Percentiles rank a stretch among this genome's conserved stretches.
These are phyloP conservation scores for Monosporascus ibericus DNA, from an alignment of 2,329 filamentous ascomycete genomes.

Conservation along the genomic window DNA sequence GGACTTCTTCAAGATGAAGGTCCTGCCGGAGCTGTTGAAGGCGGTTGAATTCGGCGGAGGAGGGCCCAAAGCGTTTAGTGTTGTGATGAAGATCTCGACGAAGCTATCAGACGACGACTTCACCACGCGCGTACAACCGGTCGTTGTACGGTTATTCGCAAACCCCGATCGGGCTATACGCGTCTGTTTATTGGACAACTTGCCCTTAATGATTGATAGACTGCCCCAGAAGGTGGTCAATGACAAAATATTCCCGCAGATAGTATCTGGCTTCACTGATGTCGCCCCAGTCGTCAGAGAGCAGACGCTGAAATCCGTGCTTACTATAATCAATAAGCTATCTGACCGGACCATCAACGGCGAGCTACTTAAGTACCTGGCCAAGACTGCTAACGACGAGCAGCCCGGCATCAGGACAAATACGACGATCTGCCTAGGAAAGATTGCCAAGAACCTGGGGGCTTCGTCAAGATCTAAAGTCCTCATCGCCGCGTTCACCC, in stretches of 20 bases:
- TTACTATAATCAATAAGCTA: slow-evolving; percentile 80
- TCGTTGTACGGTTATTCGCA: slow-evolving; percentile 78
- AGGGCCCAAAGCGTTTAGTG: slow-evolving; percentile 80
- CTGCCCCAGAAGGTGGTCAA: slow-evolving; percentile 84
- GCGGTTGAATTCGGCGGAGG: slow-evolving; percentile 98
- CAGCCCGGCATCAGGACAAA: slow-evolving; percentile 97
- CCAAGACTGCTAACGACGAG: slow-evolving; percentile 95
- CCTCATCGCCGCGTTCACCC: slow-evolving; percentile 83
- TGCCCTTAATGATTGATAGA: slow-evolving; percentile 87
- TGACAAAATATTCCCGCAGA: slow-evolving; percentile 92
- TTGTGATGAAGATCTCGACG: slow-evolving; percentile 84
- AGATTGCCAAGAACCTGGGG: slow-evolving; percentile 87
- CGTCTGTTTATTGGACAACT: slow-evolving; percentile 82
- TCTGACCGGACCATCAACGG: slow-evolving; percentile 92
- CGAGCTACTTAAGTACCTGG: slow-evolving; percentile 81
- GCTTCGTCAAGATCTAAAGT: slow-evolving; percentile 78
- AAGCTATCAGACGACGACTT: slow-evolving; percentile 91
- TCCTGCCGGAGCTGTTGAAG: slow-evolving; percentile 92
- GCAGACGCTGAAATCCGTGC: slow-evolving; percentile 90
- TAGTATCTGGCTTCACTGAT: slow-evolving; percentile 95
- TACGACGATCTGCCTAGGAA: slow-evolving; percentile 94
- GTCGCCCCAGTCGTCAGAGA: slow-evolving; percentile 86
- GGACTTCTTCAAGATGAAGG: slow-evolving; percentile 96
- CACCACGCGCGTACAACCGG: slow-evolving; percentile 74
- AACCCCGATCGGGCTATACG: slow-evolving; percentile 90